These are phyloP conservation scores for Daldinia caldariorum DNA, from an alignment of 495 filamentous ascomycete genomes.

Conservation along the genomic window DNA sequence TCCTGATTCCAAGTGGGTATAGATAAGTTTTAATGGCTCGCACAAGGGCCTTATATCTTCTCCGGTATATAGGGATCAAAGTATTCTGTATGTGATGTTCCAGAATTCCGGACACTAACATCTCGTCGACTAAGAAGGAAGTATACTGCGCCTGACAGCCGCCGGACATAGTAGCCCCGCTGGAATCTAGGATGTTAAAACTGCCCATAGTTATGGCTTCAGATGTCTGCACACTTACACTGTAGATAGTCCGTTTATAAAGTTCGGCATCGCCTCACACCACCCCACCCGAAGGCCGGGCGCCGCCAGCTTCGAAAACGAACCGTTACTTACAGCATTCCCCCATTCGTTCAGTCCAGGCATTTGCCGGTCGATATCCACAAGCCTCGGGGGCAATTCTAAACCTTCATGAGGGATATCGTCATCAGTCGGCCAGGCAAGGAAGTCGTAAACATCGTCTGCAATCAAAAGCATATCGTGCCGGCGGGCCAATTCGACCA, in stretches of 20 bases:
- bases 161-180: constrained; percentile 71
- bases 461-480: constrained; percentile 75
- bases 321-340: constrained; percentile 76
- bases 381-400: constrained; percentile 69
- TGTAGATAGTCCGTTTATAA: constrained; percentile 71
- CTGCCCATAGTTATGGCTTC: not conserved
- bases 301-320: constrained; percentile 78
- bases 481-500: constrained; percentile 73
- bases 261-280: constrained; percentile 72
- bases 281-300: constrained; percentile 79
- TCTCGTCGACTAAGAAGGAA: constrained; percentile 68
- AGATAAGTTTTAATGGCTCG: constrained; percentile 65
- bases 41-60: constrained; percentile 64
- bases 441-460: constrained; percentile 85
- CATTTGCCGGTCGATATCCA: constrained; percentile 76
- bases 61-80: constrained; percentile 64
- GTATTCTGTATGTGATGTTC: constrained; percentile 53
- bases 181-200: constrained; percentile 42
- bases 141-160: constrained; percentile 74
- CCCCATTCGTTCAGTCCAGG: constrained; percentile 69
- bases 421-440: constrained; percentile 68
- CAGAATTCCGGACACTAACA: constrained; percentile 62
- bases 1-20: constrained; percentile 67
- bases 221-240: constrained; percentile 56
- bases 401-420: constrained; percentile 25